These are phyloP conservation scores for Penicillium sp. DNA, from an alignment of 2,329 filamentous ascomycete species.

Conservation along the genomic window DNA sequence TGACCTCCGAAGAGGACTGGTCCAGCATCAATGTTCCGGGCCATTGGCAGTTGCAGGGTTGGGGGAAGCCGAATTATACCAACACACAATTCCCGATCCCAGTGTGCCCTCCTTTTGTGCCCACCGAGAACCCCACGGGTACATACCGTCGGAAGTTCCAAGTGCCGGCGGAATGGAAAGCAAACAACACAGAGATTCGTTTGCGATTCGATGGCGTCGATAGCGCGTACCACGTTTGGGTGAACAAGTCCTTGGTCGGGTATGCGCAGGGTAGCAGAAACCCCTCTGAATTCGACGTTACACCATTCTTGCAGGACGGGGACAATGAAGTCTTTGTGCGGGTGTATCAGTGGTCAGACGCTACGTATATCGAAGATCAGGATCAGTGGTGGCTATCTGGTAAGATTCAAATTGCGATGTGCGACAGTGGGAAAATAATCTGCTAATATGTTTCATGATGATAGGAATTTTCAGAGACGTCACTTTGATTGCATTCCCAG, in stretches of 20 bases:
- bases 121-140: constrained; percentile 63
- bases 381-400: constrained; percentile 69
- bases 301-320: constrained; percentile 48
- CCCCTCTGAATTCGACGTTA: constrained; percentile 66
- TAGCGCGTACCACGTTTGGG: constrained; percentile 68
- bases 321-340: constrained; percentile 60
- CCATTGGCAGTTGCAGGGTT: constrained; percentile 69
- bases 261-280: constrained; percentile 70
- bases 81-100: constrained; percentile 66
- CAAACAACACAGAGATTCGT: constrained; percentile 48
- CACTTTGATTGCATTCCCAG: constrained; percentile 59
- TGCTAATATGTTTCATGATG: constrained; percentile 45
- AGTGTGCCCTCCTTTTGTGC: constrained; percentile 61
- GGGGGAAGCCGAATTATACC: constrained; percentile 66
- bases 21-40: constrained; percentile 58
- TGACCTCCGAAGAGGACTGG: constrained; percentile 3
- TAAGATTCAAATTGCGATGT: constrained; percentile 29
- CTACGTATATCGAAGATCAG: constrained; percentile 67
- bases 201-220: constrained; percentile 71
- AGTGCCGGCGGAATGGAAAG: constrained; percentile 43
- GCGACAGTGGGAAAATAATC: not conserved
- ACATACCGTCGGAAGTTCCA: constrained; percentile 58
- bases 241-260: constrained; percentile 64
- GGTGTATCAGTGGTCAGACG: constrained; percentile 70
- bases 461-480: constrained; percentile 68